A percentile compares a stretch with the other conserved stretches of the same genome.
Conservation (phyloP, 805 yeast species). For the Wickerhamiella brachini region DNA sequence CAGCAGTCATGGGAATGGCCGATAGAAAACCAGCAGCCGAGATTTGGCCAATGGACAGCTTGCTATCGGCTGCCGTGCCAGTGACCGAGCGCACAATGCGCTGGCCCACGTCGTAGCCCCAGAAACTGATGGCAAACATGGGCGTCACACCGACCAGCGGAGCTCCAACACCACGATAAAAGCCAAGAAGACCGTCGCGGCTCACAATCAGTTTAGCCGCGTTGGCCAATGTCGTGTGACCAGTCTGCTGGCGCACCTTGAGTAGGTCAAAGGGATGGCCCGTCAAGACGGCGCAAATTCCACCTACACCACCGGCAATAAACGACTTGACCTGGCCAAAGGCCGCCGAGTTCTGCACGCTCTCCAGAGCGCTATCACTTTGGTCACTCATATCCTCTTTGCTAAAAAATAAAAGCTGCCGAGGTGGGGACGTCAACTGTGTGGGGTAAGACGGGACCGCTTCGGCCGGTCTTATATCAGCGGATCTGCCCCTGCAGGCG, state of each 20-base stretch:
- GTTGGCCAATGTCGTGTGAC: conserved; percentile 50
- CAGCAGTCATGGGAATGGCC: conserved; percentile 87
- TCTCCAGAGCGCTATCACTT: conserved; percentile 13
- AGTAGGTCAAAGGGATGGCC: conserved; percentile 95
- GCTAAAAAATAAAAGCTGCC: background rate
- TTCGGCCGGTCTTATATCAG: background rate
- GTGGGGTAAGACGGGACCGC: background rate
- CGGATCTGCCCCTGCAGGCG: background rate
- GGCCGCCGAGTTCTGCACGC: conserved; percentile 16
- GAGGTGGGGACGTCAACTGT: background rate
- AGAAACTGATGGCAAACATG: conserved; percentile 93
- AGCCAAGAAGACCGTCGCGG: conserved; percentile 65
- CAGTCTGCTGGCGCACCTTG: conserved; percentile 81
- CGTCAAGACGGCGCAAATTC: conserved; percentile 84
- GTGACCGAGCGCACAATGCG: conserved; percentile 42
- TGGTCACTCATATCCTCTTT: conserved; percentile 12
- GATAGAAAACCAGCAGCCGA: conserved; percentile 89
- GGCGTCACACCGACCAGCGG: conserved; percentile 96
- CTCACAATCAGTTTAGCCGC: conserved; percentile 60
- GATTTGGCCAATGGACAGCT: conserved; percentile 52
- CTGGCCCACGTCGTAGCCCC: conserved; percentile 96
- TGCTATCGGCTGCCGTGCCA: conserved; percentile 23
- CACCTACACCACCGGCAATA: conserved; percentile 92
- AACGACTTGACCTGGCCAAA: conserved; percentile 77
- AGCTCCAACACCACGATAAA: conserved; percentile 87